phyloP scores from a whole-genome alignment of 2,329 filamentous ascomycete genomes.

The Phaeophleospora eucalypticola region DNA sequence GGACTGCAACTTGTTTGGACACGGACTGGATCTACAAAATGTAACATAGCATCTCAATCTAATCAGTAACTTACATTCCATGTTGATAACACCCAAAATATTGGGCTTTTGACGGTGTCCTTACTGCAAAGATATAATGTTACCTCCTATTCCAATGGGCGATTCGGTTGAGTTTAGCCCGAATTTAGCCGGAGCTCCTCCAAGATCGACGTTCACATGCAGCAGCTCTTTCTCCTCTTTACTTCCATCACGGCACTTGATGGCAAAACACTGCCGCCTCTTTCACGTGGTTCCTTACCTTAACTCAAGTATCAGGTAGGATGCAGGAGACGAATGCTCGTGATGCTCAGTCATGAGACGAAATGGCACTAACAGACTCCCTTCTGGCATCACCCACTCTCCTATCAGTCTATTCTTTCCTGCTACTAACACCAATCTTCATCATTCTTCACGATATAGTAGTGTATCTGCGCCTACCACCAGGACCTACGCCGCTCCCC shows the following conservation, averaged over 20 bases:
- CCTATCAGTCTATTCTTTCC: constrained; percentile 6
- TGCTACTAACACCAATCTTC: constrained; percentile 12
- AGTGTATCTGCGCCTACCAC: constrained; percentile 19
- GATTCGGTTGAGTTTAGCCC: neutral
- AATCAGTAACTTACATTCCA: too few relatives aligned
- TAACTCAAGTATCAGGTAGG: constrained; percentile 8
- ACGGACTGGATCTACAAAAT: too few relatives aligned
- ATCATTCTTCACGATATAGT: constrained; percentile 30
- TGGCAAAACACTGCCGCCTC: constrained; percentile 15
- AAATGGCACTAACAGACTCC: neutral
- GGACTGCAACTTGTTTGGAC: too few relatives aligned
- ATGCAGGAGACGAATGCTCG: neutral
- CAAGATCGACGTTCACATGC: too few relatives aligned
- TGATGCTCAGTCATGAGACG: neutral
- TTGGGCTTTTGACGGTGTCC: too few relatives aligned
- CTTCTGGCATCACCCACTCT: neutral
- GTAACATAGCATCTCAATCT: too few relatives aligned
- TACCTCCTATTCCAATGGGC: too few relatives aligned
- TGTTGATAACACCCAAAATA: too few relatives aligned
- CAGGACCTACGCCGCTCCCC: constrained; percentile 21
- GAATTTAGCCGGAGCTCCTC: neutral
- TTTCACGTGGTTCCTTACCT: constrained; percentile 6
- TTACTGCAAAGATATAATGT: too few relatives aligned
- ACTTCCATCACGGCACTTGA: neutral
- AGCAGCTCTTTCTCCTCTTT: neutral